A percentile compares a stretch with the other conserved stretches of the same genome.
Conservation (phyloP, 306 rosid species). For the Lathyrus oleraceus region DNA sequence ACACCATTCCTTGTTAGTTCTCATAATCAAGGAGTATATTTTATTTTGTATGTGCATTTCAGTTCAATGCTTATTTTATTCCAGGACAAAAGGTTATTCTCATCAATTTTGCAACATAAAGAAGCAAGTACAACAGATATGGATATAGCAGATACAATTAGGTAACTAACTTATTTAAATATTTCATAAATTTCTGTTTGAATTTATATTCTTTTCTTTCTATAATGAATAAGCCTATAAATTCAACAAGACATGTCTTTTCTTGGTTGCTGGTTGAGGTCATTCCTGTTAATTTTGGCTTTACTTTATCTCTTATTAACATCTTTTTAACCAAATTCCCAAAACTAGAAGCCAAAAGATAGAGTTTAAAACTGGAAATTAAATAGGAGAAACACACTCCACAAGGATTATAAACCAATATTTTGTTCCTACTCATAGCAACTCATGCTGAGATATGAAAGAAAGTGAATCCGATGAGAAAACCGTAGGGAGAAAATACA, state of each 20-base stretch:
- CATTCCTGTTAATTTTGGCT: constrained; percentile 5
- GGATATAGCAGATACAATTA: constrained; percentile 34
- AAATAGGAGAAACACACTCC: neutral
- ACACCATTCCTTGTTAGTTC: constrained; percentile 23
- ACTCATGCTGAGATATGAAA: neutral
- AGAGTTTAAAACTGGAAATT: constrained; percentile 3
- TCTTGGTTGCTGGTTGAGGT: constrained; percentile 8
- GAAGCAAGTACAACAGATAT: constrained; percentile 39
- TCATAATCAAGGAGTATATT: constrained; percentile 19
- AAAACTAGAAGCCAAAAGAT: neutral
- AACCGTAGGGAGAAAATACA: neutral
- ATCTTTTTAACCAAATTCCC: neutral
- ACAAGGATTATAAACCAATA: neutral
- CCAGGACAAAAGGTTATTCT: constrained; percentile 62
- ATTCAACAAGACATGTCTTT: constrained; percentile 15
- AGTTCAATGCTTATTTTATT: constrained; percentile 31
- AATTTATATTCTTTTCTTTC: constrained; percentile 18
- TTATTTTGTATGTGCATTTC: constrained; percentile 2
- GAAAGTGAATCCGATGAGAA: neutral
- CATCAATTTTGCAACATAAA: constrained; percentile 49
- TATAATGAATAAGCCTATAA: constrained; percentile 18
- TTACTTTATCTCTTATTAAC: neutral
- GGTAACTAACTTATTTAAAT: constrained; percentile 38
- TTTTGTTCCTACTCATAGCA: neutral
- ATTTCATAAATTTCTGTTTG: neutral